Base-by-base conservation (phyloP, 192 early-diverging fungal species). In the Backusella macrospora region DNA sequence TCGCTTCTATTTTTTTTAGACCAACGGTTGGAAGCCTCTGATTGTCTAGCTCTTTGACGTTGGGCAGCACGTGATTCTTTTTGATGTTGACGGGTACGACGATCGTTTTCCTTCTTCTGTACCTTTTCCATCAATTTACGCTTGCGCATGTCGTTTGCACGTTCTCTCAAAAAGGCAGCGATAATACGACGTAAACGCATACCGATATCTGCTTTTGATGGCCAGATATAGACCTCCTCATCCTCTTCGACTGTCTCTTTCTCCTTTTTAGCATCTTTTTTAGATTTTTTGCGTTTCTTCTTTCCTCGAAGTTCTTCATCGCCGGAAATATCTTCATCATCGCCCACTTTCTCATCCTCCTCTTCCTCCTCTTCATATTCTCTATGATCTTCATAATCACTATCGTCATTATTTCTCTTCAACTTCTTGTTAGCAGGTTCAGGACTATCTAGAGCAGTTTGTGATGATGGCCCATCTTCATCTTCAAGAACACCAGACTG, bases 181-280 rank as follows among this genome's bases (percentile, higher is more conserved):
- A 89, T 86, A 15, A 89, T 83, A 34, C 86, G 81, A 13, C 88
- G 80, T 6, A 89, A 78, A 37, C 88, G 86, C 72, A 86, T 82
- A 62, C 88, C 88, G 72, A 89, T 84, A 52, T 89, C 88, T 23
- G 88, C 84, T 67, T 89, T 89, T 45, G 86, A 84, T 1, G 88
- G 88, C 88, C 88, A 89, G 6, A 86, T 74, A n/a, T 87, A 77
- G 4, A 74, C 80, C 45, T 86, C 66, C 5, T 70, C 75, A 52
- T 76, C 73, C 1, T 52, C 9, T 21, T 74, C 23, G 43, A 40
- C 15, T 23, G 29, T 21, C 6, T 52, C 18, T 38, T 71, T 39
- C 26, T 47, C 29, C 34, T 6, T 29, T 71, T 59, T 59, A 46
- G 29, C 29, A 2, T 2, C 29, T 34, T 18, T 59, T 7, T 68